Evolutionary conservation across 306 rosid species (phyloP), one percentile per base, ranked within the genome.

Genomic region (Sindora glabra): DNA sequence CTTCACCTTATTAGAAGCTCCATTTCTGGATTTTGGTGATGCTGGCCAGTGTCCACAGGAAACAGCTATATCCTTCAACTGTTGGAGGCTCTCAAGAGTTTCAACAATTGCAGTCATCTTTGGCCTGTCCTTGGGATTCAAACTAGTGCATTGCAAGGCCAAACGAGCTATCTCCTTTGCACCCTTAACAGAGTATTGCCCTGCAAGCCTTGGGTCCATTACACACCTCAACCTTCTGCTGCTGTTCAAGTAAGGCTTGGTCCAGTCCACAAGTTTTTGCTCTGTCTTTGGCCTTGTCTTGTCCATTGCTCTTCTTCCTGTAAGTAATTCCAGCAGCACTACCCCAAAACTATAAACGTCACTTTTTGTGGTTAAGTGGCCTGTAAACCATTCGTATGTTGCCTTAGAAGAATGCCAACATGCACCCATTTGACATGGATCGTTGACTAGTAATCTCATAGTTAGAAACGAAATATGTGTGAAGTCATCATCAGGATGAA

Each of bases 251-350:
- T 84, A 86, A 0, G 99, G 97, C 58, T 72, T 89, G 46, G 94
- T 74, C 99, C 99, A 94, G 52, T 89, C 99, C 44, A 86, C 92
- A 3, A 94, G 85, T 73, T 70, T 89, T 68, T 86, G 99, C 65
- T 89, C 95, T 3, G 76, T 64, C 66, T 89, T 94, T 66, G 86
- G 82, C 61, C 87, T 80, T 42, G 81, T 58, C 65, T 86, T 86
- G 3, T 94, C 97, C 72, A 70, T 76, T 56, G 95, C 90, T 69
- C 99, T 84, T 61, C 94, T 80, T 64, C 97, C 97, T 0, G 95
- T 86, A 0, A 89, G 82, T 18, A 86, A 64, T 74, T 94, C 97
- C 38, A 94, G 82, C 21, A 94, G 83, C 45, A 89, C 97, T 27
- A 89, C 95, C 10, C 95, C 97, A 4, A 89, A 94, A 62, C 95